These are phyloP conservation scores for Fusarium robinianum DNA, from an alignment of 2,329 filamentous ascomycete species.

Conservation along the genomic window DNA sequence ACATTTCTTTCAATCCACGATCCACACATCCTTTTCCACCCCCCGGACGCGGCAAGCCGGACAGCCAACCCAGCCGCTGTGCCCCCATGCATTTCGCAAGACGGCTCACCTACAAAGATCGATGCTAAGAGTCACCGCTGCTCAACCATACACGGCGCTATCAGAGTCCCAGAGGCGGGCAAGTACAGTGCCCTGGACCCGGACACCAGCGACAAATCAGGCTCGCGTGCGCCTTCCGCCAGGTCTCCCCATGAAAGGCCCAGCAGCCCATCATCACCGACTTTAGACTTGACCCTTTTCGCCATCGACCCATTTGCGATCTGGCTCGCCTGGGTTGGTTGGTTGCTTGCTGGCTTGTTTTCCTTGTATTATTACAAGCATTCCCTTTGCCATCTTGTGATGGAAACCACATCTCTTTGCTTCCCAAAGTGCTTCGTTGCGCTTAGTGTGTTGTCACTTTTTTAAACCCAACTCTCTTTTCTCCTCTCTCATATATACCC, in stretches of 20 bases:
- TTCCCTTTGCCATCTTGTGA: too few species aligned
- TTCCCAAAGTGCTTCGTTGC: too few species aligned
- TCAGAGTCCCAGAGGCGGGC: too few species aligned
- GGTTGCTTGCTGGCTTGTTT: conserved; percentile 14
- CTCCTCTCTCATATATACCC: not conserved
- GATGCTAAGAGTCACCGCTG: too few species aligned
- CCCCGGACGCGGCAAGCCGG: too few species aligned
- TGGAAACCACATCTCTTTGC: too few species aligned
- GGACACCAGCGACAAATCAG: conserved; percentile 37
- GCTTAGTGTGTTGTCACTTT: too few species aligned
- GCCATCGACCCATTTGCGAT: conserved; percentile 37
- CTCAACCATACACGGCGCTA: too few species aligned
- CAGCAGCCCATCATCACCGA: conserved; percentile 36
- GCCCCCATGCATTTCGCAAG: conserved; percentile 7
- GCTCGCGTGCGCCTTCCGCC: conserved; percentile 16
- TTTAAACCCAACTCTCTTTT: not conserved
- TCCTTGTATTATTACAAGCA: conserved; percentile 18
- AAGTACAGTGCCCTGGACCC: too few species aligned
- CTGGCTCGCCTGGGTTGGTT: conserved; percentile 20
- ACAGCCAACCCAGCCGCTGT: not conserved
- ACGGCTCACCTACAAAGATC: too few species aligned
- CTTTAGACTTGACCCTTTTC: conserved; percentile 33
- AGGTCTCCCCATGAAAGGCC: conserved; percentile 33
- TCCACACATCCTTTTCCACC: not conserved
- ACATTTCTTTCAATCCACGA: conserved; percentile 1